Percentiles rank a stretch among this genome's conserved stretches.
Conservation (phyloP, 164 flowering plant genomes). For the Liriodendron chinense region DNA sequence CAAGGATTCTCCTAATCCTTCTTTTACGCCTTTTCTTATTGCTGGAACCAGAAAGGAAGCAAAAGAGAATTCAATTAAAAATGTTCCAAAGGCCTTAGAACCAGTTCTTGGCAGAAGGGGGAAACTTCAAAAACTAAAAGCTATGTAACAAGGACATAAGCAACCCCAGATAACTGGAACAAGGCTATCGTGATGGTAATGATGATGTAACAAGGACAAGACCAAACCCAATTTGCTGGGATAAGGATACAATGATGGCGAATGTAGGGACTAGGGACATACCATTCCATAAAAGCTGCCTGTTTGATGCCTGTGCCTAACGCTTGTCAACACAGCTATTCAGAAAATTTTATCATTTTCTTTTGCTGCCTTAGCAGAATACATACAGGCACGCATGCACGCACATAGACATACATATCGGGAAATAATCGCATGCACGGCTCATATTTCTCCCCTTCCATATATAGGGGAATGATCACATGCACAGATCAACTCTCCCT, state of each 20-base stretch:
- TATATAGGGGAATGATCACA: too few species aligned
- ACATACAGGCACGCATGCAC: too few species aligned
- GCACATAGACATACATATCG: too few species aligned
- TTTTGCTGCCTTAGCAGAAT: too few species aligned
- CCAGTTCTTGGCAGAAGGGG: not conserved
- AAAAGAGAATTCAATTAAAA: not conserved
- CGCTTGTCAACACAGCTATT: too few species aligned
- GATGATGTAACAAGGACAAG: not conserved
- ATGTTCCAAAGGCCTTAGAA: not conserved
- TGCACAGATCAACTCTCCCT: too few species aligned
- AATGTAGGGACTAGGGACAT: not conserved
- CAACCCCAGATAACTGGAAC: not conserved
- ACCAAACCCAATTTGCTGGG: not conserved
- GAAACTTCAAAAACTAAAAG: not conserved
- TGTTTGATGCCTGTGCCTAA: too few species aligned
- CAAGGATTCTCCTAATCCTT: constrained; percentile 81
- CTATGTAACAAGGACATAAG: not conserved
- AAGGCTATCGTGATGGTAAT: too few species aligned
- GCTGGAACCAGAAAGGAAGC: constrained; percentile 26
- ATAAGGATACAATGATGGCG: not conserved
- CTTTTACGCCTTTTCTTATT: constrained; percentile 57
- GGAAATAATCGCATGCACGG: too few species aligned
- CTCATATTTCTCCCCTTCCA: too few species aligned
- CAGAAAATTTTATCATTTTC: too few species aligned
- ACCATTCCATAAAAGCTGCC: not conserved